These are phyloP conservation scores for Melanomma pulvis-pyrius DNA, from an alignment of 495 filamentous ascomycete species.

Conservation along the genomic window DNA sequence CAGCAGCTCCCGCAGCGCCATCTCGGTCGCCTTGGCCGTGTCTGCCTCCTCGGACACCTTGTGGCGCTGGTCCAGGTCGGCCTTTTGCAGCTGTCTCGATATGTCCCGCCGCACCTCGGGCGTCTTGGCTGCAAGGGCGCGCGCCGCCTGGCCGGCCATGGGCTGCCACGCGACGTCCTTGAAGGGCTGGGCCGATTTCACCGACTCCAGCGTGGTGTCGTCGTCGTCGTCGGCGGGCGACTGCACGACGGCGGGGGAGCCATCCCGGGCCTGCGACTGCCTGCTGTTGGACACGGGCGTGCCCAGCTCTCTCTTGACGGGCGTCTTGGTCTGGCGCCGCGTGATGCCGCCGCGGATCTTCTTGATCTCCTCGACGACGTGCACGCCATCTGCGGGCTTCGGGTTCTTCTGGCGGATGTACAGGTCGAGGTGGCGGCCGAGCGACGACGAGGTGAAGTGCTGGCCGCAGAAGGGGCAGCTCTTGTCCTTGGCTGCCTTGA, in stretches of 20 bases:
- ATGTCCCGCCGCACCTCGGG: slow-evolving; percentile 48
- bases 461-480: slow-evolving; percentile 83
- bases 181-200: slow-evolving; percentile 53
- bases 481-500: slow-evolving; percentile 69
- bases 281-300: slow-evolving; percentile 16
- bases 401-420: slow-evolving; percentile 88
- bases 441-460: slow-evolving; percentile 84
- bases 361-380: slow-evolving; percentile 84
- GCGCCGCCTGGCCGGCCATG: slow-evolving; percentile 74
- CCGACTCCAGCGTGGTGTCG: slow-evolving; percentile 43
- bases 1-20: slow-evolving; percentile 79
- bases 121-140: slow-evolving; percentile 44
- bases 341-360: slow-evolving; percentile 81
- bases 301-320: slow-evolving; percentile 56
- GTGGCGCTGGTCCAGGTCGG: slow-evolving; percentile 61
- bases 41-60: slow-evolving; percentile 65
- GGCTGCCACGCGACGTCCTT: slow-evolving; percentile 74
- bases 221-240: slow-evolving; percentile 40
- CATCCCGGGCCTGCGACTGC: slow-evolving; percentile 28
- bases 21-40: slow-evolving; percentile 75
- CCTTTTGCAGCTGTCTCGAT: slow-evolving; percentile 54
- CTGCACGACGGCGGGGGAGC: slow-evolving; percentile 23
- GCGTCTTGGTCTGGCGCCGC: slow-evolving; percentile 67
- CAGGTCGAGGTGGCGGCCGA: slow-evolving; percentile 89
- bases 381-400: slow-evolving; percentile 78